Evolutionary conservation across 176 grass and related monocot genomes (phyloP), one percentile per base, ranked within the genome.

Genomic region (Microstegium vimineum): DNA sequence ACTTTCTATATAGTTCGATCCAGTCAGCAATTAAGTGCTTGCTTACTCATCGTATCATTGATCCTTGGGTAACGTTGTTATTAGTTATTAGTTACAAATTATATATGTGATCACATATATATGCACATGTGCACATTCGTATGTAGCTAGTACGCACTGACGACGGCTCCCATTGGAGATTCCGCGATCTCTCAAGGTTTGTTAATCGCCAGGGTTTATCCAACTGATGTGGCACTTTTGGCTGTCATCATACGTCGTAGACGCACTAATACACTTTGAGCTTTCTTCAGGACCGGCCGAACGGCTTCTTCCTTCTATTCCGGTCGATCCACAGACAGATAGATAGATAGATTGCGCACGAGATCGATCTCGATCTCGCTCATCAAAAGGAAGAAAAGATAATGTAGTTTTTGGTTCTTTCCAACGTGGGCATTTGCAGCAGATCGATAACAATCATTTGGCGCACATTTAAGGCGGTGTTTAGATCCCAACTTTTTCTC

Each of bases 181-280:
- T 61, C 36, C 28, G 2, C 13, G 36, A 86, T 86, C 49, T 33
- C 63, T 17, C 6, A 10, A 6, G 1, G 27, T 67, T 85, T 73
- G 40, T 87, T 87, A 87, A 87, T 77, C 30, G 27, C 27, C 14
- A 22, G 83, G 78, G 78, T 82, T 90, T 90, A 90, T 86, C 88
- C 83, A 73, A 60, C 88, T 78, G 77, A 85, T 72, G 71, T 82
- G 87, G 77, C 78, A 30, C 71, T 81, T 76, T 51, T 2, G 42
- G 5, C 10, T 38, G 67, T 12, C 16, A 38, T 28, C 69, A 32
- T 47, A 72, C 41, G 41, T 31, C 70, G 68, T 28, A 76, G 69
- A 57, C 77, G 54, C 65, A 75, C 56, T 60, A 60, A 60, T 60
- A 60, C 71, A 23, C 13, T 0, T 11, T 4, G 33, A 33, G n/a